phyloP scores from a whole-genome alignment of 768 basidiomycete genomes.

The Lentinula aciculospora region DNA sequence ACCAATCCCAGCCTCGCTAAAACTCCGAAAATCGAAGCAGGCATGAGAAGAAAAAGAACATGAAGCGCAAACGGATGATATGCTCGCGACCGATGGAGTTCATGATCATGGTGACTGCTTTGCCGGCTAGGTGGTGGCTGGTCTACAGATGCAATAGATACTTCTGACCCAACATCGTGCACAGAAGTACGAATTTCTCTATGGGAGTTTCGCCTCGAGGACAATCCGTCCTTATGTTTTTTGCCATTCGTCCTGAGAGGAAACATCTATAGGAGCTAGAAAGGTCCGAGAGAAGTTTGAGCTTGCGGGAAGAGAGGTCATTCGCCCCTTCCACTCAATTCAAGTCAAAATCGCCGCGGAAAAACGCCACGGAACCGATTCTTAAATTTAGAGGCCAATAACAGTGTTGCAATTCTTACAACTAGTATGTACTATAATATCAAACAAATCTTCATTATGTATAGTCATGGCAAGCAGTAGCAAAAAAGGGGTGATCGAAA shows the following conservation, averaged over 20 bases:
- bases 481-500: background rate
- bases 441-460: no score
- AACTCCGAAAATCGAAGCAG: constrained; percentile 80
- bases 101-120: background rate
- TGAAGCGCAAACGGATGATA: constrained; percentile 54
- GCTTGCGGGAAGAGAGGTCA: background rate
- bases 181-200: constrained; percentile 4
- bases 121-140: background rate
- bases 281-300: background rate
- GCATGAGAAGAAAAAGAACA: constrained; percentile 67
- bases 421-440: background rate
- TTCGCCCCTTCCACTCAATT: background rate
- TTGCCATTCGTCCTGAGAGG: constrained; percentile 2
- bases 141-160: constrained; percentile 1
- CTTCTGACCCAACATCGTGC: constrained; percentile 4
- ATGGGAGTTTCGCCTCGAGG: background rate
- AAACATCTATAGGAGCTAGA: background rate
- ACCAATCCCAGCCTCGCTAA: constrained; percentile 76
- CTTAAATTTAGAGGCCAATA: background rate
- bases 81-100: constrained; percentile 19
- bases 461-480: background rate
- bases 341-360: background rate
- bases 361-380: background rate
- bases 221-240: background rate
- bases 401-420: background rate